phyloP scores from a whole-genome alignment of 2,329 filamentous ascomycete species.

The Colletotrichum plurivorum region DNA sequence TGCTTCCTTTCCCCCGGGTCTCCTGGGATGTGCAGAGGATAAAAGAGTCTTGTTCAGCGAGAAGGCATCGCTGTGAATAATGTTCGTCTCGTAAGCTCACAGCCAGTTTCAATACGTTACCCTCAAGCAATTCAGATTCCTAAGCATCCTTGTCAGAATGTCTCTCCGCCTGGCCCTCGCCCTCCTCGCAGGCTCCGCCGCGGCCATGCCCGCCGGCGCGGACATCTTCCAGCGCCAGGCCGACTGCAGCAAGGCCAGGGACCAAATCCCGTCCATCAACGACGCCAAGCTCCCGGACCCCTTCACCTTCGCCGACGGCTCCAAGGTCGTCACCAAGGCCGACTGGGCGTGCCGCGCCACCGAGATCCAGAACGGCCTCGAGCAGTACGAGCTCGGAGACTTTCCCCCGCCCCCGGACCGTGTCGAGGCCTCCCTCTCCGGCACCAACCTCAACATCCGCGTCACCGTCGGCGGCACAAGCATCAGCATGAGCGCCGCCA shows the following conservation, averaged over 20 bases:
- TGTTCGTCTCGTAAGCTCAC: background rate
- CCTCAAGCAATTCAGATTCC: background rate
- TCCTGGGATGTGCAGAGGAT: background rate
- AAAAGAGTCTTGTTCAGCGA: background rate
- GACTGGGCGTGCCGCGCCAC: conserved; percentile 63
- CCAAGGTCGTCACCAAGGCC: conserved; percentile 59
- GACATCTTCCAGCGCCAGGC: conserved; percentile 55
- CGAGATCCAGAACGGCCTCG: conserved; percentile 63
- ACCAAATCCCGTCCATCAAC: conserved; percentile 53
- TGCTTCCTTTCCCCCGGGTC: conserved; percentile 12
- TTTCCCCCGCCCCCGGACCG: conserved; percentile 62
- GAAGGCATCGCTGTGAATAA: background rate
- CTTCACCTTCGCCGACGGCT: conserved; percentile 60
- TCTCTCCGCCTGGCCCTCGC: background rate
- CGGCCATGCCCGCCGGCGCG: conserved; percentile 45
- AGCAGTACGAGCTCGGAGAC: conserved; percentile 66
- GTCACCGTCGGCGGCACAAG: conserved; percentile 60
- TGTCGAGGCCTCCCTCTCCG: conserved; percentile 60
- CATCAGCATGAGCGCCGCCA: conserved; percentile 59
- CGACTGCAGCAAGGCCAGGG: conserved; percentile 50
- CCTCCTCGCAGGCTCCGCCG: conserved; percentile 51
- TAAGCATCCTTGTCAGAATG: background rate
- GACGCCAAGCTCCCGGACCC: conserved; percentile 61
- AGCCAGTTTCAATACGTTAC: too few species aligned
- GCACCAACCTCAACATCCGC: conserved; percentile 59